These are phyloP conservation scores for Periconia sp. DNA, from an alignment of 2,329 filamentous ascomycete genomes.

Conservation along the genomic window DNA sequence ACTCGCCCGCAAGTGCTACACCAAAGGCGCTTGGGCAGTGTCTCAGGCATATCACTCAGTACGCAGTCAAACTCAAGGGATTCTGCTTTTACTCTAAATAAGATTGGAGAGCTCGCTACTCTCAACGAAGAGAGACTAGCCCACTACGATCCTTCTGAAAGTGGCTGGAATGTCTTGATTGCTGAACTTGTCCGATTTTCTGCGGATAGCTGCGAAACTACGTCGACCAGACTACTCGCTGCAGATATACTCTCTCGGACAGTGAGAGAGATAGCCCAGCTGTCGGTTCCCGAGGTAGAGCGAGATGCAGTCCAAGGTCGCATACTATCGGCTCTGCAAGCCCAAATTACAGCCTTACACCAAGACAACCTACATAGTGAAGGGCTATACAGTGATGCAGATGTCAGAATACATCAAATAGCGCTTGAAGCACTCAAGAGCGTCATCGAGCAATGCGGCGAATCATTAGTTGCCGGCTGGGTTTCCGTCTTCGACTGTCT, in stretches of 20 bases:
- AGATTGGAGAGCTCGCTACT: constrained; percentile 53
- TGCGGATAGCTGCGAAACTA: constrained; percentile 44
- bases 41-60: constrained; percentile 49
- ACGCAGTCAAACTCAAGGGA: constrained; percentile 50
- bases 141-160: constrained; percentile 67
- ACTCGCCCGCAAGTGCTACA: constrained; percentile 37
- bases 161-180: constrained; percentile 77
- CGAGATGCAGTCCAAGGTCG: constrained; percentile 69
- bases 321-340: constrained; percentile 70
- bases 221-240: constrained; percentile 55
- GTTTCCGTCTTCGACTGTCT: constrained; percentile 84
- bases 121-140: constrained; percentile 67
- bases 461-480: constrained; percentile 84
- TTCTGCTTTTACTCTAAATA: constrained; percentile 56
- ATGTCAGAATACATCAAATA: constrained; percentile 81
- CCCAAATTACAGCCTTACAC: constrained; percentile 66
- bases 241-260: constrained; percentile 58
- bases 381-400: constrained; percentile 66
- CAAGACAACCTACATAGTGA: constrained; percentile 58
- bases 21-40: constrained; percentile 50
- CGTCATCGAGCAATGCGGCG: constrained; percentile 86
- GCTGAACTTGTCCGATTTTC: constrained; percentile 59
- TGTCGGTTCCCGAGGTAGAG: constrained; percentile 56
- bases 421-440: constrained; percentile 80
- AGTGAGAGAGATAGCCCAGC: constrained; percentile 53